Base-by-base conservation (phyloP, 2,329 filamentous ascomycete species). In the Calonectria montana region DNA sequence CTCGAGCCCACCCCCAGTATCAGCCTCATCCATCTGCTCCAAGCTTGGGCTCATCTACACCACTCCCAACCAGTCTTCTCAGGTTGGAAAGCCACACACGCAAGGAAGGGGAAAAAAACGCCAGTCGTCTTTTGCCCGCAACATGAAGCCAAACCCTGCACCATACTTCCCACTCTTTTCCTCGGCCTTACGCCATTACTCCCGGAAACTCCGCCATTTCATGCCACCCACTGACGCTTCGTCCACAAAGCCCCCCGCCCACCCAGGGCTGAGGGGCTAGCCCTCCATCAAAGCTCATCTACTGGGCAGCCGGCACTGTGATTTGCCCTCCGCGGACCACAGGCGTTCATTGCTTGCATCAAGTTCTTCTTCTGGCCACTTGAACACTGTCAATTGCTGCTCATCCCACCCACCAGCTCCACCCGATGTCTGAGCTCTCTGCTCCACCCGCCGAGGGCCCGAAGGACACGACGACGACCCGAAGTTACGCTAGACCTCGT, bases 381-480 rank as follows among this genome's bases (percentile, higher is more conserved):
- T 29, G 77, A 55, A 55, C 65, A 45, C 59, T 21, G 63, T 65
- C 53, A 9, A 59, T 50, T 73, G 65, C 59, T 62, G 39, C 59
- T 66, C 72, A 21, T 72, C 61, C 72, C 76, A 72, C 73, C 73
- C 47, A 67, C 37, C 43, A 21, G 69, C 73, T 65, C 77, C 75
- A 77, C 74, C 62, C 45, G 15, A 39, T 59, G 53, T 66, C 37
- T 63, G 53, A 62, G 68, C 75, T 69, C 64, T 71, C 45, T 64
- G 57, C 69, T 61, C 77, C 77, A 79, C 76, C 76, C 71, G 69
- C 77, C 77, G 77, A 79, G 71, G 76, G 73, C 67, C 77, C 77
- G 77, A 79, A 78, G 69, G 62, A 65, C 61, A 57, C 73, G 73
- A 79, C 77, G 77, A 79, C 77, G 77, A 78, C 74, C 77, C 77